These are phyloP conservation scores for Cotoneaster glaucophyllus DNA, from an alignment of 306 rosid genomes.

Conservation along the genomic window DNA sequence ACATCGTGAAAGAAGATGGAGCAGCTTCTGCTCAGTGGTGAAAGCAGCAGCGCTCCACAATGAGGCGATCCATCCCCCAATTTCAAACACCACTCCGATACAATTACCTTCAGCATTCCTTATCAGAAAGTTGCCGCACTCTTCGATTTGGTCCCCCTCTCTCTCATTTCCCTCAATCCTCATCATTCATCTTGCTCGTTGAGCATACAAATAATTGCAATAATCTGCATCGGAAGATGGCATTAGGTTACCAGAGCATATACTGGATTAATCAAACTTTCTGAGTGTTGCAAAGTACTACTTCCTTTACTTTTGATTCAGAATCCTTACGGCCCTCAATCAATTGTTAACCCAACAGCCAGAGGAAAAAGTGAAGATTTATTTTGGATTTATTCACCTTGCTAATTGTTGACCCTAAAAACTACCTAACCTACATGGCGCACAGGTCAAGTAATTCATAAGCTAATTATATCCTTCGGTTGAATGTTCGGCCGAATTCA, in stretches of 20 bases:
- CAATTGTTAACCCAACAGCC: too few species aligned
- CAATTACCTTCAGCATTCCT: slow-evolving; percentile 59
- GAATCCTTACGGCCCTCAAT: slow-evolving; percentile 64
- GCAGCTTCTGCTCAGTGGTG: slow-evolving; percentile 48
- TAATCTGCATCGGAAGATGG: slow-evolving; percentile 86
- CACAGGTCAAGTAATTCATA: too few species aligned
- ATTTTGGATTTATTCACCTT: too few species aligned
- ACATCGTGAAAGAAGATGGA: slow-evolving; percentile 62
- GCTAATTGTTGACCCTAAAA: too few species aligned
- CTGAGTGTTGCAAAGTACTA: slow-evolving; percentile 60
- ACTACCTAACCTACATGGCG: too few species aligned
- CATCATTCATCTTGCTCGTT: neutral
- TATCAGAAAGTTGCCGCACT: slow-evolving; percentile 82
- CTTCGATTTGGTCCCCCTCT: slow-evolving; percentile 77
- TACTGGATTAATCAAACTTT: slow-evolving; percentile 64
- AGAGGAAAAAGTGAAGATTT: too few species aligned
- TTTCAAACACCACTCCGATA: slow-evolving; percentile 48
- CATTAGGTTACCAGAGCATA: slow-evolving; percentile 78
- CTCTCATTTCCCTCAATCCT: too few species aligned
- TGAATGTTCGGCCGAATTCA: too few species aligned
- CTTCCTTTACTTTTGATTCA: slow-evolving; percentile 41
- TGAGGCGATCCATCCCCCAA: neutral
- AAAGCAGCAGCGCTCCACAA: slow-evolving; percentile 32
- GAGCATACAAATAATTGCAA: too few species aligned
- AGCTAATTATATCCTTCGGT: too few species aligned